These are phyloP conservation scores for Saccharomycopsis fibuligera DNA, from an alignment of 805 yeast genomes.

Conservation along the genomic window DNA sequence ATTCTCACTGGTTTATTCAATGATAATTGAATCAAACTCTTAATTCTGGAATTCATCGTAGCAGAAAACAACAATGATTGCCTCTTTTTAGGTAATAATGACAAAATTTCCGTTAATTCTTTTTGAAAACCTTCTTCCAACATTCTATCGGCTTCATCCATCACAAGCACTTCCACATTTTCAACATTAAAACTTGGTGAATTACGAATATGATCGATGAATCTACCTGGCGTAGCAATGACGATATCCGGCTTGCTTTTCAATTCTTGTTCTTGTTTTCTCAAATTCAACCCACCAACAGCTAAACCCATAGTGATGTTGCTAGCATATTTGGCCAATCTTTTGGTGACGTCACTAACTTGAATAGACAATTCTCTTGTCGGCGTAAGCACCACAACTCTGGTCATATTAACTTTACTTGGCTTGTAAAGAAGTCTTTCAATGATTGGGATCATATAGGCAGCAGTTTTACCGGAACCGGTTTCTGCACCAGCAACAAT, in stretches of 20 bases:
- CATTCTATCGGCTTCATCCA: constrained; percentile 99
- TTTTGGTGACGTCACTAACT: constrained; percentile 88
- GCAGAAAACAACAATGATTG: constrained; percentile 95
- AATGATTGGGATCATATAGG: constrained; percentile 90
- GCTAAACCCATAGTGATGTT: constrained; percentile 88
- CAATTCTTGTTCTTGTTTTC: constrained; percentile 93
- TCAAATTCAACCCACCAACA: constrained; percentile 93
- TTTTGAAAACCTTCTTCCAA: constrained; percentile 97
- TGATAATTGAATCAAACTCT: constrained; percentile 80
- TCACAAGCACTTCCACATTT: constrained; percentile 81
- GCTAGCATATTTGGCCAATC: constrained; percentile 68
- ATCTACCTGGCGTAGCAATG: constrained; percentile 97
- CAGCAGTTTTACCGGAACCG: constrained; percentile 99
- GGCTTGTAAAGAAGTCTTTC: constrained; percentile 91
- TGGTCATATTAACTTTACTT: constrained; percentile 73
- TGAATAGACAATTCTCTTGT: constrained; percentile 98
- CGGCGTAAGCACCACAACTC: constrained; percentile 88
- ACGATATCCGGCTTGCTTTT: constrained; percentile 92
- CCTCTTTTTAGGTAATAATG: constrained; percentile 81
- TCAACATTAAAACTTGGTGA: constrained; percentile 91
- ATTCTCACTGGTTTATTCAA: constrained; percentile 86
- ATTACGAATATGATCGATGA: constrained; percentile 93
- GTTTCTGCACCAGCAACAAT: constrained; percentile 99
- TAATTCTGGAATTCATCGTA: constrained; percentile 92
- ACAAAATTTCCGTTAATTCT: constrained; percentile 85